Percentiles rank a stretch among this genome's conserved stretches.
Evolutionary conservation across 2,329 filamentous ascomycete genomes (phyloP).

Genomic region (Leptographium procerum): DNA sequence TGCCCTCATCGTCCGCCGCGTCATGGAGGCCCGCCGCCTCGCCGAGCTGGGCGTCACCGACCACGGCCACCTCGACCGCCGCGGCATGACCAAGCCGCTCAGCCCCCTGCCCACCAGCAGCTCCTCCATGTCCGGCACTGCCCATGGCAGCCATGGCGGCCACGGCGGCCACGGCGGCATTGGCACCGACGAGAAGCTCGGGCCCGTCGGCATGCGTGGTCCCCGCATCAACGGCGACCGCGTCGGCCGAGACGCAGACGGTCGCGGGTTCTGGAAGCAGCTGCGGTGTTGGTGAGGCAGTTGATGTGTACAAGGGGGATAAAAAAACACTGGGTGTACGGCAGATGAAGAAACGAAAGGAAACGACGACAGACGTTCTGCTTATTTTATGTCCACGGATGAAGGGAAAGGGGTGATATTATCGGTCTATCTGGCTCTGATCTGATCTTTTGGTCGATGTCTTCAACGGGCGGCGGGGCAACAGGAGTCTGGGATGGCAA

Average conservation of each 20-base stretch:
- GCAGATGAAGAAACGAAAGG: not conserved
- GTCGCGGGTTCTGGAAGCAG: slow-evolving; percentile 42
- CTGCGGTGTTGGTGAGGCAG: slow-evolving; percentile 40
- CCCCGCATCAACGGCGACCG: slow-evolving; percentile 31
- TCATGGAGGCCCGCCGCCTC: slow-evolving; percentile 43
- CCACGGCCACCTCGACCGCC: slow-evolving; percentile 30
- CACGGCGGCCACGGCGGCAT: not conserved
- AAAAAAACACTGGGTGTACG: not conserved
- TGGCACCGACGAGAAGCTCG: slow-evolving; percentile 3
- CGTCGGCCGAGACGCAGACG: slow-evolving; percentile 25
- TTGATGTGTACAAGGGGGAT: too few relatives aligned
- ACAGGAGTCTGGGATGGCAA: too few relatives aligned
- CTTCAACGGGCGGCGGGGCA: too few relatives aligned
- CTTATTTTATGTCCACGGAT: too few relatives aligned
- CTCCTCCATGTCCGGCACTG: slow-evolving; percentile 17
- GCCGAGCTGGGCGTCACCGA: slow-evolving; percentile 35
- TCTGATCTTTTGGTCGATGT: too few relatives aligned
- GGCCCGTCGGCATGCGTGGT: slow-evolving; percentile 27
- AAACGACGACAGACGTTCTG: not conserved
- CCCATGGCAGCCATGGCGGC: too few relatives aligned
- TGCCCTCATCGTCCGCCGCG: slow-evolving; percentile 53
- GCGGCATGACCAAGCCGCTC: slow-evolving; percentile 46
- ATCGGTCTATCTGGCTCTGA: too few relatives aligned
- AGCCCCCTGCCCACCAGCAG: slow-evolving; percentile 35
- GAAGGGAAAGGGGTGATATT: too few relatives aligned